Base-by-base conservation (phyloP, 805 yeast genomes). In the Candida takata region DNA sequence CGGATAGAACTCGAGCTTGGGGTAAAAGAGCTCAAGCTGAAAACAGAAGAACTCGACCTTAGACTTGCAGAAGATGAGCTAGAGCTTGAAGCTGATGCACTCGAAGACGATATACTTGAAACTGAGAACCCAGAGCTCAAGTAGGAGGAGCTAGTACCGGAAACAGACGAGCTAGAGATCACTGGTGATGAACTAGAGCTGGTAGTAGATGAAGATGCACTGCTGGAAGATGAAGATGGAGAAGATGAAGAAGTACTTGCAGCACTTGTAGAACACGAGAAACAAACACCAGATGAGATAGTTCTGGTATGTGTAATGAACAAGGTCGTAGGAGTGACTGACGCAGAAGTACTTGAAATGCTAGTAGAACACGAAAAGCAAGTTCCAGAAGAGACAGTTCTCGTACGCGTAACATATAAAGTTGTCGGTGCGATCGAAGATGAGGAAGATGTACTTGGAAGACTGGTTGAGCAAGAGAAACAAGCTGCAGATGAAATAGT, bases 341-440 rank as follows among this genome's bases (percentile, higher is more conserved):
- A 23, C n/a, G n/a, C n/a, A n/a, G n/a, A n/a, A n/a, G n/a, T n/a
- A n/a, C 33, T 14, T 8, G 24, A 13, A 13, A 23, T 13, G 6
- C 23, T 17, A n/a, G 24, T 20, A 20, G 20, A 27, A 21, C 31
- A 33, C 9, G 29, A 17, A 17, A 31, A 24, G 2, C 28, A 24
- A 17, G 34, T n/a, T 8, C 18, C 23, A 16, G 34, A 31, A 8
- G 19, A 13, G 21, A 18, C 14, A 5, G 13, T 21, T 21, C 19
- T 30, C 9, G 27, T 21, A 6, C n/a, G 9, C 12, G 33, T 13
- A 17, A 16, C 11, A 12, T 29, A 31, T 16, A 29, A 24, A 4
- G 32, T 4, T 15, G 19, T 26, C 23, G 32, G 24, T 29, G 25
- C 7, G 20, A 17, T 13, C 8, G 41, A 23, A n/a, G 38, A 24